phyloP scores from a whole-genome alignment of 805 yeast genomes.

The Cyberlindnera veronae region DNA sequence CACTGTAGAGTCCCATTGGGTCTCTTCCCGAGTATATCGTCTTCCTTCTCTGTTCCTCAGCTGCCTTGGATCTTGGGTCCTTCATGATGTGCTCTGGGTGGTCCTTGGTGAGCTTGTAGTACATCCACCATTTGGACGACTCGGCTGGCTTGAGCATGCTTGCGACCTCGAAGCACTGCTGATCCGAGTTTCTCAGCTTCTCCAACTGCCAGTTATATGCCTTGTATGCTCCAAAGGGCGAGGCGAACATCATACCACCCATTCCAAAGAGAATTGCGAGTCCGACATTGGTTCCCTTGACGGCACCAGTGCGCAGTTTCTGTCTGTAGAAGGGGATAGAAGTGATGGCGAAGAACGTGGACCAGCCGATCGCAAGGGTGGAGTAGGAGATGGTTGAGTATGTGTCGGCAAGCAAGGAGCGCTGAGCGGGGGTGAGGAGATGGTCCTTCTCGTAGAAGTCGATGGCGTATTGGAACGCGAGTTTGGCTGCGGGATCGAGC shows the following conservation, averaged over 20 bases:
- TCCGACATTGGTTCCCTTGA: conserved; percentile 38
- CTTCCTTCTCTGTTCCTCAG: conserved; percentile 26
- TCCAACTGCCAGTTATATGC: conserved; percentile 33
- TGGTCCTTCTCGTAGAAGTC: conserved; percentile 50
- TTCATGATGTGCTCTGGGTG: conserved; percentile 51
- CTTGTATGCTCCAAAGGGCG: conserved; percentile 31
- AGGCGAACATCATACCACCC: conserved; percentile 33
- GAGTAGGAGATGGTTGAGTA: conserved; percentile 35
- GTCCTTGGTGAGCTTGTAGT: conserved; percentile 47
- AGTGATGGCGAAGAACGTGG: conserved; percentile 39
- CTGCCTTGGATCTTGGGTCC: conserved; percentile 47
- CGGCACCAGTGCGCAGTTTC: conserved; percentile 31
- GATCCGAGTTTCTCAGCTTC: conserved; percentile 29
- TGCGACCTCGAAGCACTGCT: conserved; percentile 31
- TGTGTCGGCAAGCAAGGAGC: conserved; percentile 38
- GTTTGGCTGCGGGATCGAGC: conserved; percentile 21
- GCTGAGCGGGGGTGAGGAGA: conserved; percentile 36
- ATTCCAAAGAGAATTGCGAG: conserved; percentile 41
- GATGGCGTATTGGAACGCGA: conserved; percentile 41
- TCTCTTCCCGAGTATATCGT: conserved; percentile 35
- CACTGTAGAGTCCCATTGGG: conserved; percentile 36
- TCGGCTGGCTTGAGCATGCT: conserved; percentile 30
- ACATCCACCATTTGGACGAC: conserved; percentile 44
- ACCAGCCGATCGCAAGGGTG: conserved; percentile 37
- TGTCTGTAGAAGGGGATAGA: conserved; percentile 40